Evolutionary conservation across 78 protist species (phyloP), one percentile per base, ranked within the genome.

Genomic region (slime mould (Dictyostelium discoideum)): DNA sequence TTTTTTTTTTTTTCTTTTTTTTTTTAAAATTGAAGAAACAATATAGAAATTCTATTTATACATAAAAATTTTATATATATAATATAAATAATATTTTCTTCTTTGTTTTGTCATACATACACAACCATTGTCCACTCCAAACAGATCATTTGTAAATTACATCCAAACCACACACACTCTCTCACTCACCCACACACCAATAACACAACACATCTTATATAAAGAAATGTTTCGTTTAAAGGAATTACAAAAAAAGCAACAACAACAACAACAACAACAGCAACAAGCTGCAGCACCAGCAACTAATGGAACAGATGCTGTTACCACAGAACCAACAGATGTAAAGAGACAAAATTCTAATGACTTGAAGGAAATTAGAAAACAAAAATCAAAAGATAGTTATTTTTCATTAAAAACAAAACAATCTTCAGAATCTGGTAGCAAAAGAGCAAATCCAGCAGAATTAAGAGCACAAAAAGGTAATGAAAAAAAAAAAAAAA

Each of bases 391-490:
- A 29, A 86, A 94, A 84, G 97, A 92, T 8, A 92, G 92, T 46
- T 85, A 85, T 29, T 92, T 92, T 76, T 83, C 96, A 24, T 54
- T 92, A 22, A 92, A 92, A 83, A 24, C 88, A 16, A 92, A 92
- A 72, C 92, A 85, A 79, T 92, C 96, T 14, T 76, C 92, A 40
- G 92, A 92, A 9, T 29, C 76, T 3, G 20, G 74, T 18, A 39
- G 65, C 20, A 86, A 73, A 42, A 94, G 92, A 89, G 90, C 93
- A 0, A 94, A 94, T 46, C 94, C 97, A 50, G 92, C 97, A 16
- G 93, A 94, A 44, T 72, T 94, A 6, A 92, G 97, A 85, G 93
- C 92, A 26, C 97, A 94, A 85, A 94, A 94, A 84, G 97, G 92
- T 84, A 32, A 77, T 0, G 5, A 20, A n/a, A n/a, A 22, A n/a